Conservation (phyloP, 2,329 filamentous ascomycete genomes). For the Neofusicoccum kwambonambiense region DNA sequence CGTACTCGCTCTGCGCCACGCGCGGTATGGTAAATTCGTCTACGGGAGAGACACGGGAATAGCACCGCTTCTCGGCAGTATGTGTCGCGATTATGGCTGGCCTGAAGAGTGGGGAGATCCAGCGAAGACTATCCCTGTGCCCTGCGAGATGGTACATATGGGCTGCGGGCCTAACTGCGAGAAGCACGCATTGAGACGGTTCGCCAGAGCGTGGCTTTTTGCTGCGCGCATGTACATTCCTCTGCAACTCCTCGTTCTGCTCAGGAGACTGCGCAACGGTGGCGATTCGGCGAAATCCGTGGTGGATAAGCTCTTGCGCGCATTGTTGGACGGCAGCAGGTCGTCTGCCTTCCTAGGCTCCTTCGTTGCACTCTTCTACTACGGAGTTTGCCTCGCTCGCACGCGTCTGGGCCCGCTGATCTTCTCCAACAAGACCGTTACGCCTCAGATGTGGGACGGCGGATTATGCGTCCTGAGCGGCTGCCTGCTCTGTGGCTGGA, state of each 20-base stretch:
- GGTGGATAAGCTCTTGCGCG: conserved; percentile 44
- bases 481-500: conserved; percentile 77
- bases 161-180: conserved; percentile 66
- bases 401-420: conserved; percentile 70
- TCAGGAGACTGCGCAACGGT: conserved; percentile 18
- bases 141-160: conserved; percentile 84
- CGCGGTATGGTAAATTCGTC: conserved; percentile 59
- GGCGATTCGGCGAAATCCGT: conserved; percentile 23
- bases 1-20: conserved; percentile 69
- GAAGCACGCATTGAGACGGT: conserved; percentile 71
- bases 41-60: conserved; percentile 75
- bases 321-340: conserved; percentile 60
- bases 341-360: conserved; percentile 76
- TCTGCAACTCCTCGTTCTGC: conserved; percentile 55
- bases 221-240: conserved; percentile 76
- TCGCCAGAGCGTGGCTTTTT: conserved; percentile 68
- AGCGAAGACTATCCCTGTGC: conserved; percentile 65
- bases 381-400: conserved; percentile 75
- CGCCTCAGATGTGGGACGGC: conserved; percentile 57
- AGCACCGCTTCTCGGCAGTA: conserved; percentile 63
- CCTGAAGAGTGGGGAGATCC: conserved; percentile 74
- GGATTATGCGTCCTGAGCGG: conserved; percentile 70
- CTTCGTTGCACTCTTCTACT: conserved; percentile 80
- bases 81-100: conserved; percentile 70
- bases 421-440: conserved; percentile 55